Evolutionary conservation across 2,329 filamentous ascomycete genomes (phyloP).

Genomic region (Huntiella moniliformis): DNA sequence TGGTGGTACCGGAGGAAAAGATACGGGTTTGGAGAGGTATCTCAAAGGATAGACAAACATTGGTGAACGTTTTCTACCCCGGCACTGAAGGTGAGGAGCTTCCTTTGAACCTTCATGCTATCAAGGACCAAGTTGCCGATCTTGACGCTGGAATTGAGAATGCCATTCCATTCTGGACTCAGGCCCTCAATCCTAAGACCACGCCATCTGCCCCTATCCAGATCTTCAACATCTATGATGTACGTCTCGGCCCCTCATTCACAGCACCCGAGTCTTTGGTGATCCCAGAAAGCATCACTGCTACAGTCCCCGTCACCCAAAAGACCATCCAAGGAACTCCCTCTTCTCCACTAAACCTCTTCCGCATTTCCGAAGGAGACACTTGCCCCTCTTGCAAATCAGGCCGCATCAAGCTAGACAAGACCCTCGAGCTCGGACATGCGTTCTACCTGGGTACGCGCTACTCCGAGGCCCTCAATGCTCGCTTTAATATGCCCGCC

Average conservation of each 20-base stretch:
- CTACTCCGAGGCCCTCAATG: conserved; percentile 60
- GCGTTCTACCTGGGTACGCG: conserved; percentile 86
- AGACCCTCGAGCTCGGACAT: conserved; percentile 78
- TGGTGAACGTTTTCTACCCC: conserved; percentile 54
- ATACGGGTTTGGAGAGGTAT: conserved; percentile 40
- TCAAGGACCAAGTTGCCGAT: conserved; percentile 47
- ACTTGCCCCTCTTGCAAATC: conserved; percentile 49
- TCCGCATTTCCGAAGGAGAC: conserved; percentile 49
- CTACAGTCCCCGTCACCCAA: background rate
- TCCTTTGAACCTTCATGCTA: conserved; percentile 31
- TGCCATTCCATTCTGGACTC: conserved; percentile 32
- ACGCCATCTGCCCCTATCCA: background rate
- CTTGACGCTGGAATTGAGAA: conserved; percentile 55
- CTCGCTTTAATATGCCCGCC: conserved; percentile 31
- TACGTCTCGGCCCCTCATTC: conserved; percentile 11
- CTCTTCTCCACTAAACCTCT: conserved; percentile 32
- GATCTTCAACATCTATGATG: conserved; percentile 21
- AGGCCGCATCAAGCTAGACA: conserved; percentile 45
- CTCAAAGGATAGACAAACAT: conserved; percentile 44
- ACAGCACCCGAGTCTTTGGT: background rate
- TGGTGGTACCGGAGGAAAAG: background rate
- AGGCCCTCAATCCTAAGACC: conserved; percentile 16
- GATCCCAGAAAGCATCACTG: background rate
- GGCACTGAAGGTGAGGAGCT: conserved; percentile 16
- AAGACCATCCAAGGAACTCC: background rate